Base-by-base conservation (phyloP, 169 alveolate genomes). In the Theileria parva region DNA sequence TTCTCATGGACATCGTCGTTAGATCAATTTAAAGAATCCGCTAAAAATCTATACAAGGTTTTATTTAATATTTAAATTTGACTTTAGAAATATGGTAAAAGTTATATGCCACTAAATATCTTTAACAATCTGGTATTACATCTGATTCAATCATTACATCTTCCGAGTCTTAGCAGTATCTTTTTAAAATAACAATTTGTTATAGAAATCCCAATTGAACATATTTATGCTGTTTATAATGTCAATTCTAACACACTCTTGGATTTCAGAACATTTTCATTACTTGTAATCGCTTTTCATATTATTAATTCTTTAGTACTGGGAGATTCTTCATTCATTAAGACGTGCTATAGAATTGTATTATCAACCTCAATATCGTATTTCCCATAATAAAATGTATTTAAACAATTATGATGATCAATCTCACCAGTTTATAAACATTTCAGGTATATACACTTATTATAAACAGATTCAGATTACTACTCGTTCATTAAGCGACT, bases 41-140 rank as follows among this genome's bases (percentile, higher is more conserved):
- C 89, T 12, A 44, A 13, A 17, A 70, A 44, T 17, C 68, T 83
- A 34, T 83, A 60, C 72, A 27, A n/a, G 80, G 80, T 73, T 23
- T 4, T 9, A 19, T 57, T 9, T 53, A 61, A 57, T 12, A 23
- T 61, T 53, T n/a, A 13, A 4, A 73, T 27, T 25, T 9, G 0
- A 63, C 0, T 73, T 25, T 59, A 73, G 59, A 79, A 76, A 50
- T 83, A 83, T 67, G 80, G 86, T 15, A 76, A 65, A 0, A 78
- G 78, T 19, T 28, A 39, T 0, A 76, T 83, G 89, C 28, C 85
- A 19, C 37, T 53, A 65, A 77, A 75, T 19, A 50, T 77, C 28
- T 83, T 83, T 80, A 83, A 70, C 74, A 83, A 83, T 75, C 21
- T 83, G 39, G 81, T 69, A 5, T 73, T 72, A 57, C 77, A 67